Base-by-base conservation (phyloP, 148 eudicot species). In the Cornus kousa region DNA sequence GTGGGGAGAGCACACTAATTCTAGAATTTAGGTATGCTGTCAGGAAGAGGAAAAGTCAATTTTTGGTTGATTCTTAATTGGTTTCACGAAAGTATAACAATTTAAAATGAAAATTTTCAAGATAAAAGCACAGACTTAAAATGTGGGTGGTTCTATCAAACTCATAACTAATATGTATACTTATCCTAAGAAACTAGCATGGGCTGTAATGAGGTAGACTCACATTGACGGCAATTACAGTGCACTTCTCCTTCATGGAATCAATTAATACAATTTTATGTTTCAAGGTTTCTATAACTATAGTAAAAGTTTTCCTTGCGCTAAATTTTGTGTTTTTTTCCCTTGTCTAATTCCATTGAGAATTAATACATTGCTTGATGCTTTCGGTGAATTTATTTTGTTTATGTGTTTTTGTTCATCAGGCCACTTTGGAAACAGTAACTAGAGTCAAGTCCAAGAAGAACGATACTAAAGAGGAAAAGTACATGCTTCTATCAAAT, bases 361-460 rank as follows among this genome's bases (percentile, higher is more conserved):
- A 39, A 57, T 50, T 33, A 70, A 28, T 43, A 75, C 74, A 64
- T 74, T 60, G 64, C 10, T 71, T 72, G 57, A 16, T 39, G 2
- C 53, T 70, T 70, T 70, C 9, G 28, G 20, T 78, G 74, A 78
- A 3, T 70, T 11, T 20, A 32, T 35, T 16, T 7, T 62, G 50
- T 69, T 65, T 62, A 23, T 8, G 3, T 69, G 50, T 31, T 80
- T 76, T 57, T 66, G 70, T 76, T 75, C 43, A 68, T 78, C 91
- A 94, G 98, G 98, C 98, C 35, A 90, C 89, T 72, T 77, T 94
- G 92, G 98, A 92, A 87, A 94, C 98, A 6, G 98, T 94, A 80
- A 97, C 98, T 72, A 94, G 98, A 89, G 97, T 94, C 82, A 92
- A 86, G 92, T 71, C 92, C 40, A 94, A 94, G 93, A 94, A 92